Conservation (phyloP, 805 yeast genomes). For the Hanseniaspora singularis region DNA sequence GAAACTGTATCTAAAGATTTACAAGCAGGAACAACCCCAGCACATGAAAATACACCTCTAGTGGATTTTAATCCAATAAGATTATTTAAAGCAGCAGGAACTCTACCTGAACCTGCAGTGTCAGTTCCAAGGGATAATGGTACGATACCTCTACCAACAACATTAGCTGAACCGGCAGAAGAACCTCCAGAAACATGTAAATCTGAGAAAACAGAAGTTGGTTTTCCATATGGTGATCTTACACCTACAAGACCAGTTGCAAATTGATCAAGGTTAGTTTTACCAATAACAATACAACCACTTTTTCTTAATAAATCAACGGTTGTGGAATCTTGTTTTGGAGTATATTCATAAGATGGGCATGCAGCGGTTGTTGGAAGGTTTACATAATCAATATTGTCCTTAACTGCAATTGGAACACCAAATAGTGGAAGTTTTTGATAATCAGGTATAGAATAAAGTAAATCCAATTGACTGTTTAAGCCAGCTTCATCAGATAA, state of each 20-base stretch:
- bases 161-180: constrained; percentile 89
- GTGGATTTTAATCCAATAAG: constrained; percentile 88
- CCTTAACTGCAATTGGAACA: constrained; percentile 91
- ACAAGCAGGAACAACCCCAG: constrained; percentile 97
- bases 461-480: constrained; percentile 61
- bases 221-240: constrained; percentile 87
- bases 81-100: constrained; percentile 91
- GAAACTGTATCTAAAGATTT: constrained; percentile 88
- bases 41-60: constrained; percentile 70
- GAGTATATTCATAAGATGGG: constrained; percentile 63
- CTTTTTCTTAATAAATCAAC: constrained; percentile 64
- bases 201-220: constrained; percentile 64
- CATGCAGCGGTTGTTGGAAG: constrained; percentile 91
- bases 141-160: constrained; percentile 78
- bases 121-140: constrained; percentile 90
- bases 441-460: constrained; percentile 51
- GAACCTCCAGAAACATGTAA: constrained; percentile 90
- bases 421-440: constrained; percentile 63
- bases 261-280: constrained; percentile 91
- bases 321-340: constrained; percentile 61
- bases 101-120: constrained; percentile 97
- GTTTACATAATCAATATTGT: constrained; percentile 79
- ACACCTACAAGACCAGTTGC: constrained; percentile 96
- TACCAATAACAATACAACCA: constrained; percentile 89
- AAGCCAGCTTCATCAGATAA: constrained; percentile 52